These are phyloP conservation scores for Xanthoceras sorbifolium DNA, from an alignment of 345 rosid species.

Conservation along the genomic window DNA sequence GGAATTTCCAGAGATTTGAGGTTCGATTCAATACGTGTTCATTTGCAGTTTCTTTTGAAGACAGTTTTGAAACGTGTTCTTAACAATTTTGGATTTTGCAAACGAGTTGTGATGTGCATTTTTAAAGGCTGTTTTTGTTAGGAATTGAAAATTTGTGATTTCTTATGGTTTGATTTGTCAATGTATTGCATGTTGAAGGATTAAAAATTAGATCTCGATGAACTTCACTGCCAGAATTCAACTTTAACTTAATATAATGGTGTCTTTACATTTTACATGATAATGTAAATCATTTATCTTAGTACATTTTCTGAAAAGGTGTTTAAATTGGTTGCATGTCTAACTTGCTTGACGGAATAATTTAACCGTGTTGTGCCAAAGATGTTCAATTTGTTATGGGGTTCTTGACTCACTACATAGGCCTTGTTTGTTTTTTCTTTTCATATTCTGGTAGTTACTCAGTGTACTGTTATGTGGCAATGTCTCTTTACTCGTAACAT, in stretches of 20 bases:
- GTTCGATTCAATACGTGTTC: background rate
- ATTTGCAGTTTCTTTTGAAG: background rate
- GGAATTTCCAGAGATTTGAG: background rate
- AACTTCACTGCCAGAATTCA: background rate
- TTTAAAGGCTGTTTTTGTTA: background rate
- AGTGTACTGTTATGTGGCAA: background rate
- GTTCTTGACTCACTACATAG: background rate
- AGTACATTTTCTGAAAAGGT: background rate
- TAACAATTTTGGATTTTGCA: slow-evolving; percentile 3
- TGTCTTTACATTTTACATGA: background rate
- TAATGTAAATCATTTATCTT: background rate
- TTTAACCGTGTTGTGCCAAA: background rate
- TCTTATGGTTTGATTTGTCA: background rate
- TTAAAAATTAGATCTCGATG: background rate
- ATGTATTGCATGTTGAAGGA: background rate
- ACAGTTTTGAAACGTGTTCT: background rate
- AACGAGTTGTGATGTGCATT: slow-evolving; percentile 6
- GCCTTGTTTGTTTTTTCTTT: background rate
- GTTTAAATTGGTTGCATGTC: background rate
- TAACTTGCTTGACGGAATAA: background rate
- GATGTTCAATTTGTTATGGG: background rate
- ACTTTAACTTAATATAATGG: background rate
- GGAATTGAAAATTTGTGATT: slow-evolving; percentile 5
- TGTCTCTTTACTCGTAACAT: background rate
- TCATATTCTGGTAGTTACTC: background rate